phyloP scores from a whole-genome alignment of 78 protist genomes.

The Dictyostelium firmibasis region DNA sequence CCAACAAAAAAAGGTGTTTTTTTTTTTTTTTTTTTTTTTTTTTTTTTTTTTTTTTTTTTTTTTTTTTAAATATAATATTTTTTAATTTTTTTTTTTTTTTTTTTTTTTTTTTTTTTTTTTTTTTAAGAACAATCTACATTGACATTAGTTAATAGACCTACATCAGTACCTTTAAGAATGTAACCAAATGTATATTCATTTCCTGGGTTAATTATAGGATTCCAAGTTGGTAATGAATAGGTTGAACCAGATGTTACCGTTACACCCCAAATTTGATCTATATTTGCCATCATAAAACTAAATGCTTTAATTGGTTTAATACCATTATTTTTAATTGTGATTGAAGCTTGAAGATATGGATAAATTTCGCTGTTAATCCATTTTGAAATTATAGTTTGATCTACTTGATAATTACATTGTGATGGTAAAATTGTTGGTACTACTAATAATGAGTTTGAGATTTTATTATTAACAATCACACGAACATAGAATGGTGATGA shows the following conservation, averaged over 20 bases:
- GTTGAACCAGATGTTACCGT: background rate
- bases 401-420: background rate
- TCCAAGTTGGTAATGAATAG: background rate
- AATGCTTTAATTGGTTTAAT: background rate
- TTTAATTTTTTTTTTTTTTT: no score
- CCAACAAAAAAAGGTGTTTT: no score
- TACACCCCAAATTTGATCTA: slow-evolving; percentile 25
- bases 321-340: slow-evolving; percentile 29
- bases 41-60: no score
- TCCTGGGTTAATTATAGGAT: background rate
- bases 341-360: background rate
- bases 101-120: no score
- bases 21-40: no score
- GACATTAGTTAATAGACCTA: background rate
- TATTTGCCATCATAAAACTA: background rate
- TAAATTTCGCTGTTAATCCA: background rate
- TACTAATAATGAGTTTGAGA: background rate
- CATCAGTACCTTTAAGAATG: background rate
- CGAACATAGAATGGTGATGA: slow-evolving; percentile 18
- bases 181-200: background rate
- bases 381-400: background rate
- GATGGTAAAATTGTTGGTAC: background rate
- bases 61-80: no score
- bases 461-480: background rate
- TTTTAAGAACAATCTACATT: no score